A percentile compares a stretch with the other conserved stretches of the same genome.
Evolutionary conservation across 2,329 filamentous ascomycete genomes (phyloP).

Genomic region (Fusarium avenaceum): DNA sequence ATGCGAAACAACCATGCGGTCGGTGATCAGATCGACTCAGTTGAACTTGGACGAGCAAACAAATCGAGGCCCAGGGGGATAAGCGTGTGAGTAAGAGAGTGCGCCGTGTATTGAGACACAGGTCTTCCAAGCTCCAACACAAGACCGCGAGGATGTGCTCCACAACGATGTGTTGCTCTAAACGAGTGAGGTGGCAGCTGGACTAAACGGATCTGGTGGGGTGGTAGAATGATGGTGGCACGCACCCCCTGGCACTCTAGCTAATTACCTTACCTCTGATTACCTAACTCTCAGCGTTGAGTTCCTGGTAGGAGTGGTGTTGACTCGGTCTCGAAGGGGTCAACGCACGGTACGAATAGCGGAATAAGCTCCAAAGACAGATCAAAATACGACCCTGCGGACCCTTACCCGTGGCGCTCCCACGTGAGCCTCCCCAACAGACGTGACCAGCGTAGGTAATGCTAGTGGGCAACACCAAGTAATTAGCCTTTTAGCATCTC

Average conservation of each 20-base stretch:
- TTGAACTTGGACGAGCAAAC: not conserved
- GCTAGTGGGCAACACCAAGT: not conserved
- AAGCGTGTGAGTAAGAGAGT: constrained; percentile 1
- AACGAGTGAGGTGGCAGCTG: constrained; percentile 42
- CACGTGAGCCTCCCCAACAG: constrained; percentile 48
- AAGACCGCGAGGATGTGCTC: constrained; percentile 7
- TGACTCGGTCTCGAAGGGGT: not conserved
- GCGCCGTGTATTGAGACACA: not conserved
- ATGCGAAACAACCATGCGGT: not conserved
- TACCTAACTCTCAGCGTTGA: constrained; percentile 25
- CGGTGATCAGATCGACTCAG: not conserved
- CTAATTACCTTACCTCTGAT: constrained; percentile 15
- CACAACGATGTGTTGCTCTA: constrained; percentile 16
- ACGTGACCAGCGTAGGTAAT: constrained; percentile 17
- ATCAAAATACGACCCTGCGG: constrained; percentile 18
- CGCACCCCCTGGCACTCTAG: constrained; percentile 9
- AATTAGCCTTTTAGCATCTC: not conserved
- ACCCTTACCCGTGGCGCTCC: constrained; percentile 40
- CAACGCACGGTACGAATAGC: constrained; percentile 7
- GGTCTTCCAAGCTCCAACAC: constrained; percentile 9
- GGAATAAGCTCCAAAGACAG: constrained; percentile 21
- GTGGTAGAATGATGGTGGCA: constrained; percentile 27
- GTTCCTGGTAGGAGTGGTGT: not conserved
- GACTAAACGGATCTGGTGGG: constrained; percentile 31
- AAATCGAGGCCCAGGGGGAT: not conserved